Conservation (phyloP, 2,329 filamentous ascomycete species). For the Ophiocordyceps robertsii region DNA sequence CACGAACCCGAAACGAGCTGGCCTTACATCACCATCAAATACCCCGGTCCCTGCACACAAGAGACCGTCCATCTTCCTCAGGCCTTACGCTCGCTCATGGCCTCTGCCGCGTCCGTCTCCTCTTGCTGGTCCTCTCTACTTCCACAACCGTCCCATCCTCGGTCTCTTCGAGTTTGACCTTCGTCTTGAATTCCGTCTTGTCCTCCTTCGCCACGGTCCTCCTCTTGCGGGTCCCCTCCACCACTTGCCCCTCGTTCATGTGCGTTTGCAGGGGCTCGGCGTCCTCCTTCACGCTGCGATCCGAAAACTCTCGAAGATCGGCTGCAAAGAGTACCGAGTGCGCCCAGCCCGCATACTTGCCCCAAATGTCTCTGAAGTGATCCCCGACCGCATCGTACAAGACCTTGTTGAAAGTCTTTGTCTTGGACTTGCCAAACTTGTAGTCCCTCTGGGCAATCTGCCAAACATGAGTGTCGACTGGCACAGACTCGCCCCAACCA, state of each 20-base stretch:
- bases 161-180: slow-evolving; percentile 10
- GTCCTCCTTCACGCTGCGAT: slow-evolving; percentile 28
- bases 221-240: slow-evolving; percentile 6
- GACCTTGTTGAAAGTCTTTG: slow-evolving; percentile 71
- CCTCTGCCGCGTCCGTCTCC: slow-evolving; percentile 11
- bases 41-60: too few relatives aligned
- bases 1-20: too few relatives aligned
- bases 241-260: neutral
- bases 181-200: slow-evolving; percentile 5
- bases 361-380: slow-evolving; percentile 83
- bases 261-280: neutral
- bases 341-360: slow-evolving; percentile 89
- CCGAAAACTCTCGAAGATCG: slow-evolving; percentile 74
- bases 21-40: too few relatives aligned
- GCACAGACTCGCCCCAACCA: slow-evolving; percentile 89
- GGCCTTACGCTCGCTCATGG: neutral
- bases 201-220: slow-evolving; percentile 4
- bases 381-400: slow-evolving; percentile 86
- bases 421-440: slow-evolving; percentile 76
- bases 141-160: slow-evolving; percentile 8
- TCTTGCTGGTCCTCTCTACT: slow-evolving; percentile 13
- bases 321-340: slow-evolving; percentile 95
- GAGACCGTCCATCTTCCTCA: neutral
- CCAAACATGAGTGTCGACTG: slow-evolving; percentile 97
- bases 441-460: slow-evolving; percentile 96